Evolutionary conservation across 2,329 filamentous ascomycete genomes (phyloP), one percentile per base, ranked within the genome.

Genomic region (Alternaria ethzedia): DNA sequence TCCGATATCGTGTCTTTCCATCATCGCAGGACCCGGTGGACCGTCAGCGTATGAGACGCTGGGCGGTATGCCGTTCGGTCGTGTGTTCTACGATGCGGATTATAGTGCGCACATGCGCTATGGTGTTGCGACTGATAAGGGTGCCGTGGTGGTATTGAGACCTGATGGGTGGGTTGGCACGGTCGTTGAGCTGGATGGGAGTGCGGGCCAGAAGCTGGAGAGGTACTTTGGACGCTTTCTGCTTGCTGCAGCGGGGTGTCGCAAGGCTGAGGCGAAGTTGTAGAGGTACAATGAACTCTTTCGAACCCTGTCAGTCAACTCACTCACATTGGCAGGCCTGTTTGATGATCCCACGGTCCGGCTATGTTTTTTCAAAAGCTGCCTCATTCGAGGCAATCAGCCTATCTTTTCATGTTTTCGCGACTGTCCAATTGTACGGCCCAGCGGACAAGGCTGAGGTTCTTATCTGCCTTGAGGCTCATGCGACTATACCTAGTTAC

Each of bases 31-130:
- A 13, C 60, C 61, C n/a, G 69, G 69, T 20, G 70, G 70, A 4
- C 64, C 76, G 5, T 76, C 73, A 4, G 70, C 74, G 3, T 78
- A 73, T 54, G 76, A 79, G 50, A 69, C 65, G 8, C 49, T 79
- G 4, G 72, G 72, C 3, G 69, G 68, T 21, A 71, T 75, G 59
- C 72, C 77, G 0, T 74, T 80, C 59, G 80, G 80, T 2, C 71
- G 72, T n/a, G 75, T 77, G 3, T 81, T 77, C 20, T 82, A 78
- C 61, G 79, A 81, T 58, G 57, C 58, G 5, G 68, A 76, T 25
- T 57, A 73, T 28, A 68, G 46, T 41, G 79, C 78, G n/a, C 78
- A 78, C 64, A 44, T 59, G 21, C 70, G 75, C 17, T 81, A 80
- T 59, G 76, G 73, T 1, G 65, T 79, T 7, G 57, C 62, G 47